A percentile compares a stretch with the other conserved stretches of the same genome.
These are phyloP conservation scores for Flaveria brownii DNA, from an alignment of 129 eudicot species.

Conservation along the genomic window DNA sequence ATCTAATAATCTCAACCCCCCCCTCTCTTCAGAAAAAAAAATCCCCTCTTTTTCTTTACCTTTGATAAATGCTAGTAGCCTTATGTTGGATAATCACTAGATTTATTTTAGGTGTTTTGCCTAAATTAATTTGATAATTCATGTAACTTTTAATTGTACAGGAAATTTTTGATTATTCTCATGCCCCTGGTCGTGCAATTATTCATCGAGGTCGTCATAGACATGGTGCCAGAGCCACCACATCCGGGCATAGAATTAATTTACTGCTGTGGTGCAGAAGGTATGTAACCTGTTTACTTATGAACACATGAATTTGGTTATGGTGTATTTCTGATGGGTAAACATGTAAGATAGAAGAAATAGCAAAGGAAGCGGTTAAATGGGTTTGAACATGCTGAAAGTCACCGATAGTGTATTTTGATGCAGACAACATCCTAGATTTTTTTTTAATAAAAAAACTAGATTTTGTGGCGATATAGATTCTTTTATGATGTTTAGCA, in stretches of 20 bases:
- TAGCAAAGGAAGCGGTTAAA: not conserved
- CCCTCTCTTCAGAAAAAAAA: too few species aligned
- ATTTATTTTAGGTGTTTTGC: not conserved
- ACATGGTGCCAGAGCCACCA: conserved; percentile 97
- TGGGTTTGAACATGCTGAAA: not conserved
- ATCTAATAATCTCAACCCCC: not conserved
- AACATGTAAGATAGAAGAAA: not conserved
- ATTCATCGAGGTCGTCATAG: conserved; percentile 98
- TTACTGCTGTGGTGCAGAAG: conserved; percentile 77
- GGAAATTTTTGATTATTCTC: conserved; percentile 79
- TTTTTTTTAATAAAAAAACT: not conserved
- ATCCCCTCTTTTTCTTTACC: not conserved
- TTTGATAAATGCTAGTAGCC: conserved; percentile 1
- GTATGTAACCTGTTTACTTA: not conserved
- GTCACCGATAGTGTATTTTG: not conserved
- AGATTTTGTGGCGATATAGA: not conserved
- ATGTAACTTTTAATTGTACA: conserved; percentile 21
- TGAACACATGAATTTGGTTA: not conserved
- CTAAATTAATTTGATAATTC: not conserved
- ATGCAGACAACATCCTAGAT: not conserved
- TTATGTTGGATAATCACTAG: not conserved
- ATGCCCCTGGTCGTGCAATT: conserved; percentile 77
- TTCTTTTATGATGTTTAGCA: not conserved
- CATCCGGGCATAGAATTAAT: conserved; percentile 73
- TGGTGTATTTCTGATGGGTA: not conserved